Base-by-base conservation (phyloP, 2,329 filamentous ascomycete genomes). In the Lachnum nothofagi region DNA sequence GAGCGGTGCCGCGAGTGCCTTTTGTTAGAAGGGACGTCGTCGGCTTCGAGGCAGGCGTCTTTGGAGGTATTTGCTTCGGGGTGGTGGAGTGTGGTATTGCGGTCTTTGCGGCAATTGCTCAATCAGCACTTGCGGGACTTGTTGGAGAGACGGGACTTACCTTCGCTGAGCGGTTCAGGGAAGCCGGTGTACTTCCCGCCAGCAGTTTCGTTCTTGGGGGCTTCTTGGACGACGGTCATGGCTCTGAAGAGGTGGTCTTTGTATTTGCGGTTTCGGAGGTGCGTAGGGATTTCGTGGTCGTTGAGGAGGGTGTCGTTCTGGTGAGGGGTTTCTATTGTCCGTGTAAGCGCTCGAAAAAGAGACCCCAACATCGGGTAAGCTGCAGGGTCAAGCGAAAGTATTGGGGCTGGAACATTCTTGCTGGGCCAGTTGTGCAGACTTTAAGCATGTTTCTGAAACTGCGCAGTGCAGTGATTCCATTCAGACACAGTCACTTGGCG, bases 21-120 rank as follows among this genome's bases (percentile, higher is more conserved):
- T 31, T 54, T 53, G 5, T 66, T 64, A 1, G 73, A 65, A 45
- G 73, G 69, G 38, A 79, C 65, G 53, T 82, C 78, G 45, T 76
- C 72, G 46, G 76, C 72, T 33, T 73, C 73, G 50, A 85, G 78
- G 58, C 69, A 74, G 38, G 79, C 80, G 52, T 78, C 72, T 42
- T 74, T 73, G 12, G 73, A 76, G 5, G 78, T 70, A 56, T 82
- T 73, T 49, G 81, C 81, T 16, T 82, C 79, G 19, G 81, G 81
- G 52, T 84, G 80, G 17, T 77, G 78, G 14, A 79, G 69, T 2
- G 79, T 81, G 12, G 81, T 85, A 58, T 82, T 84, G 53, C 74
- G 71, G 39, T 71, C 69, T 60, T 58, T 16, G 16, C 5, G 16
- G 3, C 16, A 38, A 7, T 39, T 54, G 14, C 33, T 43, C 17